Base-by-base conservation (phyloP, 73 alveolate species). In the Loxodes magnus region DNA sequence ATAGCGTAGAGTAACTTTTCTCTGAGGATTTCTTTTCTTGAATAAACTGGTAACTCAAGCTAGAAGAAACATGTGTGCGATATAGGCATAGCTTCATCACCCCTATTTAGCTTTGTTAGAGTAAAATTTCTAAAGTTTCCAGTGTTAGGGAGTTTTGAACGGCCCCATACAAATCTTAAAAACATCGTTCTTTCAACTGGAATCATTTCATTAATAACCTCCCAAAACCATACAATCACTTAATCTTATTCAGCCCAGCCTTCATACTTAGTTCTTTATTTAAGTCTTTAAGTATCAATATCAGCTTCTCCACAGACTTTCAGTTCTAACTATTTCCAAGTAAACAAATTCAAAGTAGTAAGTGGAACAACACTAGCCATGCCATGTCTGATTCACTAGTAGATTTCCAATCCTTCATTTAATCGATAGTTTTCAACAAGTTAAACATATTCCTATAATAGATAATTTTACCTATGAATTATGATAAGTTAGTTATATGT, bases 91-190 rank as follows among this genome's bases (percentile, higher is more conserved):
- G 60, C 74, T 30, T 70, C 72, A 68, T 43, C 60, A 0, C 20
- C 24, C 35, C 72, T 12, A 43, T 64, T 4, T 23, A 56, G 27
- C 34, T 41, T 46, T 1, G 59, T 46, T n/a, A 46, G n/a, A 1
- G 16, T 46, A 37, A 63, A 66, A 70, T 56, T 69, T 61, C 84
- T 65, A 55, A 60, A 51, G 52, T 35, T 52, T 46, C 78, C 56
- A n/a, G 77, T 63, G 36, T 61, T 53, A 51, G 86, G 86, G 33
- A 83, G 77, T 73, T 90, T 78, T 31, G 89, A 67, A 42, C 96
- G 67, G 22, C 96, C 96, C 96, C 92, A 83, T 6, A 83, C 96
- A 55, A 83, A 83, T 65, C 76, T 78, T 41, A 83, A 46, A 62
- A 68, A 83, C 23, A 71, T 67, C 35, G 79, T 67, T 62, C 90